phyloP scores from a whole-genome alignment of 805 yeast species.

The Blastobotrys peoriensis region DNA sequence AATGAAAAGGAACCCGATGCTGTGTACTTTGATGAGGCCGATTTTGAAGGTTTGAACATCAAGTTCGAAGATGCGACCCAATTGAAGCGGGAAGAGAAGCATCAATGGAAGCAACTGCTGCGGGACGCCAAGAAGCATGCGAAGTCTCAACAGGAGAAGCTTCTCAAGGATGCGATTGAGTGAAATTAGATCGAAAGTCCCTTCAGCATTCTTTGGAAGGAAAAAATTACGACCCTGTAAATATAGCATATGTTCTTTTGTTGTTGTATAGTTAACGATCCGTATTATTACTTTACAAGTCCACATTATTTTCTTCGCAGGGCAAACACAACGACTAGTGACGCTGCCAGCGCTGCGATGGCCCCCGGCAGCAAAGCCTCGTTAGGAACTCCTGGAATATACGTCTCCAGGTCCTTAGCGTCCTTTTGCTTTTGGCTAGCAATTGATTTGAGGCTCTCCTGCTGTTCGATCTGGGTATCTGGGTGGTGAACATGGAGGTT shows the following conservation, averaged over 20 bases:
- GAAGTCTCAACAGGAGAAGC: conserved; percentile 21
- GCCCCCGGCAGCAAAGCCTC: conserved; percentile 61
- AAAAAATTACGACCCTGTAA: neutral
- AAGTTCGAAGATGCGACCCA: conserved; percentile 42
- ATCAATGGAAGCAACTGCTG: conserved; percentile 42
- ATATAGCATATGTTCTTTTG: neutral
- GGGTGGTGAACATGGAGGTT: conserved; percentile 69
- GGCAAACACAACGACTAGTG: conserved; percentile 50
- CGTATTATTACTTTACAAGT: neutral
- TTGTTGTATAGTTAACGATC: neutral
- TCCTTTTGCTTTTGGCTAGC: conserved; percentile 8
- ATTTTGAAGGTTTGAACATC: conserved; percentile 50
- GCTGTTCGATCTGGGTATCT: conserved; percentile 35
- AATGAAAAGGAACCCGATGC: conserved; percentile 74
- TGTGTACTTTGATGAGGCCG: conserved; percentile 50
- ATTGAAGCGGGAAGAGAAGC: conserved; percentile 40
- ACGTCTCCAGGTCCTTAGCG: conserved; percentile 6
- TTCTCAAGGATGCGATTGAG: conserved; percentile 24
- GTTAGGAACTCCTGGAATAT: conserved; percentile 53
- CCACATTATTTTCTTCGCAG: conserved; percentile 33
- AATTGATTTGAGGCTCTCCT: conserved; percentile 4
- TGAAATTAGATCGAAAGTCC: no score
- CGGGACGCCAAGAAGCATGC: conserved; percentile 38
- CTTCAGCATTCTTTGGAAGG: no score
- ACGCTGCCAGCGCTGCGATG: conserved; percentile 51